phyloP scores from a whole-genome alignment of 148 eudicot species.

The Persicaria maculosa region DNA sequence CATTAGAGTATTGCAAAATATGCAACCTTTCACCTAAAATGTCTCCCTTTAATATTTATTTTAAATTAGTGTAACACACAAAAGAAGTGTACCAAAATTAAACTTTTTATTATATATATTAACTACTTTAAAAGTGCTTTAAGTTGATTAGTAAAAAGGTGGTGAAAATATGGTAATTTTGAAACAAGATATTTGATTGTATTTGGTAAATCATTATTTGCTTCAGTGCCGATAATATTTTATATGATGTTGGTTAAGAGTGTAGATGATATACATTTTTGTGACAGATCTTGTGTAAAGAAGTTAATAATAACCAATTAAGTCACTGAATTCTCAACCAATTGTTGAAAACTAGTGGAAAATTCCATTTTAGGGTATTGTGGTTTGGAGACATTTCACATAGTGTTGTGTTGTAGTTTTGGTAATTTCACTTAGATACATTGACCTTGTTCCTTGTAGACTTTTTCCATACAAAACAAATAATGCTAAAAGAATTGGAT shows the following conservation, averaged over 20 bases:
- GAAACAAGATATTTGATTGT: not conserved
- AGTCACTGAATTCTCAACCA: too few relatives aligned
- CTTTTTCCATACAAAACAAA: too few relatives aligned
- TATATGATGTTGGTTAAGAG: not conserved
- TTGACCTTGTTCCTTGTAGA: too few relatives aligned
- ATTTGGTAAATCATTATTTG: not conserved
- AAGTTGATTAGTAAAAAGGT: not conserved
- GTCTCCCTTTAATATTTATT: not conserved
- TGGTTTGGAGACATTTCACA: too few relatives aligned
- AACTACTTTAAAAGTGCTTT: not conserved
- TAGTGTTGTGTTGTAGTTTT: too few relatives aligned
- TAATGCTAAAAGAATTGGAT: too few relatives aligned
- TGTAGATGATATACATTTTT: not conserved
- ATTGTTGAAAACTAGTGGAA: too few relatives aligned
- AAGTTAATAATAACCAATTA: not conserved
- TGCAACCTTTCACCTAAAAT: not conserved
- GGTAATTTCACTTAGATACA: too few relatives aligned
- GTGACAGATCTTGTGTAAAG: not conserved
- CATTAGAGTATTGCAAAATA: not conserved
- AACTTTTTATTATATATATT: not conserved
- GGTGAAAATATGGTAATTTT: not conserved
- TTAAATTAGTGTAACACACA: not conserved
- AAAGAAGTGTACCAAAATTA: not conserved
- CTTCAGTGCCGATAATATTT: not conserved
- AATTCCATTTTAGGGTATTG: too few relatives aligned